Evolutionary conservation across 2,329 filamentous ascomycete species (phyloP).

Genomic region (Metarhizium guizhouense): DNA sequence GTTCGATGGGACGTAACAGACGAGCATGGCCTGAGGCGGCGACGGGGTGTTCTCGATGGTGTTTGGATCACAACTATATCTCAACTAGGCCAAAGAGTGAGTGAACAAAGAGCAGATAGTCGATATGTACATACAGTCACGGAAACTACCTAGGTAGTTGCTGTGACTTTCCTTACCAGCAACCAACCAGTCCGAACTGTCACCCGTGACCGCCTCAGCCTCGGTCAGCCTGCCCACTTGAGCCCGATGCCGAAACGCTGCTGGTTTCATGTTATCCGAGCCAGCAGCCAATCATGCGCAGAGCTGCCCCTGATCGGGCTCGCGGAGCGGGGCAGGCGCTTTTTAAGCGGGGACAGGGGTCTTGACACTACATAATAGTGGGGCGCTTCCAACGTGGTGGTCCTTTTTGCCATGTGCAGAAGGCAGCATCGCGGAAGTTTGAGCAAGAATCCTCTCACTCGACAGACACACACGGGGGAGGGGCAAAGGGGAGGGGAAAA

Average conservation of each 20-base stretch:
- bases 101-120: too few species aligned
- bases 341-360: background rate
- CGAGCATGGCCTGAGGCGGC: background rate
- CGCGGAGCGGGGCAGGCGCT: background rate
- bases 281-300: constrained; percentile 16
- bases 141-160: too few species aligned
- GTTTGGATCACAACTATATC: background rate
- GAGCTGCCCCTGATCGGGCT: background rate
- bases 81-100: background rate
- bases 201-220: background rate
- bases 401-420: too few species aligned
- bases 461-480: too few species aligned
- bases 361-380: background rate
- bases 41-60: background rate
- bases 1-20: background rate
- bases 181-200: background rate
- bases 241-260: constrained; percentile 15
- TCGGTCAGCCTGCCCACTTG: background rate
- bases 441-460: too few species aligned
- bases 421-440: too few species aligned
- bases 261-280: constrained; percentile 17
- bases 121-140: too few species aligned
- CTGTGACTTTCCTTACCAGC: too few species aligned
- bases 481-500: too few species aligned
- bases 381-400: too few species aligned